phyloP scores from a whole-genome alignment of 1,139 yeast species.

The Lodderomyces margitis region DNA sequence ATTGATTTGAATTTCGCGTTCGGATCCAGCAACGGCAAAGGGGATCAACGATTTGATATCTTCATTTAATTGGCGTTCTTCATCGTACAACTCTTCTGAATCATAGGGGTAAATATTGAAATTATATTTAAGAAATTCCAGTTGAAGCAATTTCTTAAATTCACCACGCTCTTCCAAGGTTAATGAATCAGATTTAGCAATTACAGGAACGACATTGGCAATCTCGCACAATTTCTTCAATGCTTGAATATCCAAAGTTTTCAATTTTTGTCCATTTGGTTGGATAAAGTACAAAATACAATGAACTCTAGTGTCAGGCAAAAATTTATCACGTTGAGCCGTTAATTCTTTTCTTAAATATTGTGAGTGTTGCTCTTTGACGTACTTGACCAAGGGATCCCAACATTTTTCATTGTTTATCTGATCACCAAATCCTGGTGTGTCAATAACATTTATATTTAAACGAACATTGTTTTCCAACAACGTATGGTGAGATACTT shows the following conservation, averaged over 20 bases:
- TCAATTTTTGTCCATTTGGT: conserved; percentile 81
- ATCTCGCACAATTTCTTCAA: conserved; percentile 84
- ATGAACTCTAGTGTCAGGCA: conserved; percentile 92
- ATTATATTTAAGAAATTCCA: conserved; percentile 71
- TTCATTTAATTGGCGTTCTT: conserved; percentile 73
- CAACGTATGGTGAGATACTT: conserved; percentile 64
- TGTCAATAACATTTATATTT: conserved; percentile 84
- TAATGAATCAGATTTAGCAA: conserved; percentile 78
- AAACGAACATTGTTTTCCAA: conserved; percentile 85
- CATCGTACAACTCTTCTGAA: conserved; percentile 69
- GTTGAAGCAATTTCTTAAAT: conserved; percentile 73
- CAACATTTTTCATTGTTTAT: conserved; percentile 94
- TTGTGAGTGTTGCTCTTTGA: conserved; percentile 93
- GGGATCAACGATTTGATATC: conserved; percentile 83
- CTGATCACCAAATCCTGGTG: conserved; percentile 98
- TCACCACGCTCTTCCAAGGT: conserved; percentile 80
- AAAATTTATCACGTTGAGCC: conserved; percentile 84
- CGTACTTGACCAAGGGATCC: conserved; percentile 95
- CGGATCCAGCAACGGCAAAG: conserved; percentile 95
- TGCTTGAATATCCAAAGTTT: conserved; percentile 78
- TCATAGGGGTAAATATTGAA: conserved; percentile 88
- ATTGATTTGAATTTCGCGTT: conserved; percentile 59
- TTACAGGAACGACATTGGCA: conserved; percentile 91
- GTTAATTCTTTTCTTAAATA: conserved; percentile 93
- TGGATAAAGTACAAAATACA: conserved; percentile 88